phyloP scores from a whole-genome alignment of 345 rosid species.

The Gossypium bickii region DNA sequence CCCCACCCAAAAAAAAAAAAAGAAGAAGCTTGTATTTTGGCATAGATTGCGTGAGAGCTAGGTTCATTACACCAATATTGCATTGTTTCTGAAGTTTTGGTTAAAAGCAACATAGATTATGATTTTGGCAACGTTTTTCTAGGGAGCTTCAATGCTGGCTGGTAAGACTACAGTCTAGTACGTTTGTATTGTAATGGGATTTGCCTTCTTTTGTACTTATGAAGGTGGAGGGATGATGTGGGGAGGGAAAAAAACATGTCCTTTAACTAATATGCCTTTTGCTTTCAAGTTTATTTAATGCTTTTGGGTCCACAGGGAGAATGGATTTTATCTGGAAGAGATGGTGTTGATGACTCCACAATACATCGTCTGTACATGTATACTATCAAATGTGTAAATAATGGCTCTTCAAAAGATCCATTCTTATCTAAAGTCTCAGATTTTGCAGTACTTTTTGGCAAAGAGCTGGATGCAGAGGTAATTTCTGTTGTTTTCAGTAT shows the following conservation, averaged over 20 bases:
- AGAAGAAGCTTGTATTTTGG: no score
- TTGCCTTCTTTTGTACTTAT: not conserved
- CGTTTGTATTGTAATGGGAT: not conserved
- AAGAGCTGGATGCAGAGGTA: conserved; percentile 99
- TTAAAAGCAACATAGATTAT: not conserved
- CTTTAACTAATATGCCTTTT: not conserved
- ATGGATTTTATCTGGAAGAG: conserved; percentile 84
- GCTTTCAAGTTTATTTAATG: not conserved
- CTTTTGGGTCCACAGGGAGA: conserved; percentile 65
- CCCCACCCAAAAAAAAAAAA: no score
- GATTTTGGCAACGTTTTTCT: not conserved
- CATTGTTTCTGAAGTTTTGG: not conserved
- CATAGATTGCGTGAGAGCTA: not conserved
- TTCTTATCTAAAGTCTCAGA: conserved; percentile 82
- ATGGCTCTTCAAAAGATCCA: conserved; percentile 75
- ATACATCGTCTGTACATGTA: conserved; percentile 67
- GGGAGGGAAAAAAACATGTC: not conserved
- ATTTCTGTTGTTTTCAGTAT: conserved; percentile 1
- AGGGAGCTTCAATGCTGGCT: not conserved
- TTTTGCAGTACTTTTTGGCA: conserved; percentile 91
- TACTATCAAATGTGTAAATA: conserved; percentile 58
- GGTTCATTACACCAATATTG: not conserved
- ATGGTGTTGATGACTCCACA: conserved; percentile 45
- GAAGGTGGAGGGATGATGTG: not conserved
- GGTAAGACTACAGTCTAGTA: not conserved